phyloP scores from a whole-genome alignment of 441 rosid genomes.

The Omphalea diandra region DNA sequence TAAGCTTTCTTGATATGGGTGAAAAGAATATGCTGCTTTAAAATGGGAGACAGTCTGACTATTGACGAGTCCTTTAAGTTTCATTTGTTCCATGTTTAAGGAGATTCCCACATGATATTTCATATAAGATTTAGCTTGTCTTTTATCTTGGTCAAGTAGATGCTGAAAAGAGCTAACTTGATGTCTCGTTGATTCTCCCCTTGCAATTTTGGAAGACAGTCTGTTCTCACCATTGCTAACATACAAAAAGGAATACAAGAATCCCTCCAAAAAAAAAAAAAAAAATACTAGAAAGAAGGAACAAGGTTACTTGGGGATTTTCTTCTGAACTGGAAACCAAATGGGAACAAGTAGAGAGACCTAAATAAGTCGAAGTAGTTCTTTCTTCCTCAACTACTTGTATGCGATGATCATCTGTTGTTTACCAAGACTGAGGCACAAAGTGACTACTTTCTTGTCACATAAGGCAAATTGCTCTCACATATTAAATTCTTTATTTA shows the following conservation, averaged over 20 bases:
- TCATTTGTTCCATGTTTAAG: too few species aligned
- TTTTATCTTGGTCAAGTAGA: background rate
- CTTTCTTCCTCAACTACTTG: background rate
- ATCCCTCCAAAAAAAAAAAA: too few species aligned
- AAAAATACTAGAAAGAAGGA: background rate
- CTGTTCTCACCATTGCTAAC: background rate
- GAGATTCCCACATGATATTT: background rate
- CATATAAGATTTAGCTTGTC: background rate
- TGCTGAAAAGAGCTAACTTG: background rate
- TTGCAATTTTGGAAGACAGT: background rate
- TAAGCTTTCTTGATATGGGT: too few species aligned
- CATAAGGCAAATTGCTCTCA: constrained; percentile 2
- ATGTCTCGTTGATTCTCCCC: background rate
- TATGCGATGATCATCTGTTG: background rate
- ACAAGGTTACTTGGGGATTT: background rate
- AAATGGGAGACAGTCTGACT: too few species aligned
- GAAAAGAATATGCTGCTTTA: too few species aligned
- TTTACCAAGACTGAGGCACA: background rate
- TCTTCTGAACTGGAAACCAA: background rate
- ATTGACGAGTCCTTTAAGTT: too few species aligned
- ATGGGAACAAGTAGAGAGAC: background rate
- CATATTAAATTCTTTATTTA: background rate
- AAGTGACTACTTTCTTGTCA: constrained; percentile 5
- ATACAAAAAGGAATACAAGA: background rate
- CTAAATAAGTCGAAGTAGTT: background rate